Percentiles rank a stretch among this genome's conserved stretches.
These are phyloP conservation scores for Lobulomyces angularis DNA, from an alignment of 192 early-diverging fungal species.

Conservation along the genomic window DNA sequence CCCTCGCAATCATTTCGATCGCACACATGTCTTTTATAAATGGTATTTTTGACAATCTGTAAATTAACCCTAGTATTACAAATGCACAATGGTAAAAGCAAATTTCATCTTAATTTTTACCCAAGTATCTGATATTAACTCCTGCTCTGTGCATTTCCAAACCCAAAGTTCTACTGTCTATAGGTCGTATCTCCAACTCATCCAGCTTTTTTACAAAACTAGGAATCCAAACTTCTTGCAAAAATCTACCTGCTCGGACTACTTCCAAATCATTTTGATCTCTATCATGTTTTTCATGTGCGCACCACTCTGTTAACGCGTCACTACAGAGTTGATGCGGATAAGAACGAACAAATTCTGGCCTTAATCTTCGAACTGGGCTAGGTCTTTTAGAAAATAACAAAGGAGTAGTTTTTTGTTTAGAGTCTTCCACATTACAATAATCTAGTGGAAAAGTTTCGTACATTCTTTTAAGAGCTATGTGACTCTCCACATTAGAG, in stretches of 20 bases:
- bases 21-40: conserved; percentile 29
- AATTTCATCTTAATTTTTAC: conserved; percentile 8
- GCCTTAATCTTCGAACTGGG: conserved; percentile 22
- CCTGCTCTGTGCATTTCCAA: conserved; percentile 27
- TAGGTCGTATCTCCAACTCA: conserved; percentile 28
- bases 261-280: conserved; percentile 28
- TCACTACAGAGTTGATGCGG: conserved; percentile 13
- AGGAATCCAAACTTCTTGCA: conserved; percentile 32
- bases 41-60: conserved; percentile 27
- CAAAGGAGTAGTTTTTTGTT: conserved; percentile 2
- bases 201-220: conserved; percentile 29
- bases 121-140: conserved; percentile 43
- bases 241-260: conserved; percentile 19
- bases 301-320: conserved; percentile 22
- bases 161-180: conserved; percentile 22
- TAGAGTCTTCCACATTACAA: not conserved
- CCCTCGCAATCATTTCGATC: conserved; percentile 36
- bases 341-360: conserved; percentile 32
- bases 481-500: conserved; percentile 6
- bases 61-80: conserved; percentile 20
- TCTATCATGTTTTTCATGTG: conserved; percentile 26
- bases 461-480: not conserved
- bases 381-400: not conserved
- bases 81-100: conserved; percentile 5
- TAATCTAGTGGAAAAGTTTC: not conserved